Percentiles rank a stretch among this genome's conserved stretches.
These are phyloP conservation scores for Neofusicoccum parvum DNA, from an alignment of 2,329 filamentous ascomycete species.

Conservation along the genomic window DNA sequence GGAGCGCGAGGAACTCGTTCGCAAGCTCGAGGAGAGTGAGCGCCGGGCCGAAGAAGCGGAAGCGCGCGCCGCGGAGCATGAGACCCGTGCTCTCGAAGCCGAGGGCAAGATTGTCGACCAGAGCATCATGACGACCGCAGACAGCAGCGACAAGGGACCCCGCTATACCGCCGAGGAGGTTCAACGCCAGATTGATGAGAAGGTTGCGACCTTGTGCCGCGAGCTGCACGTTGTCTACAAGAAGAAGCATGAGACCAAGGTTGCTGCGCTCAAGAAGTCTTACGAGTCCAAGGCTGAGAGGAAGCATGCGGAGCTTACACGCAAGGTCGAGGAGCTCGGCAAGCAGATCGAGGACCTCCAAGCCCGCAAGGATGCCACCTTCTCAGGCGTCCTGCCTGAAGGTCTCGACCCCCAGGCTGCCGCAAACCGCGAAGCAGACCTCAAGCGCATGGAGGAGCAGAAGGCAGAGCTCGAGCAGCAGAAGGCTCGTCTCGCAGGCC, in stretches of 20 bases:
- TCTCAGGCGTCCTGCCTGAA: constrained; percentile 44
- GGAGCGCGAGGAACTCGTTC: constrained; percentile 79
- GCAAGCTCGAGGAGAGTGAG: constrained; percentile 73
- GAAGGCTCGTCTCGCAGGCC: constrained; percentile 72
- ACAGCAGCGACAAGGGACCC: constrained; percentile 33
- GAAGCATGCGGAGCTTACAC: constrained; percentile 77
- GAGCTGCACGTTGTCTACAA: constrained; percentile 95
- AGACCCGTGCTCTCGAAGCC: constrained; percentile 45
- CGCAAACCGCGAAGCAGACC: constrained; percentile 39
- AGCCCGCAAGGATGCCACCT: constrained; percentile 65
- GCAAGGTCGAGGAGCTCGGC: constrained; percentile 66
- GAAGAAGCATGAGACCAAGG: constrained; percentile 95
- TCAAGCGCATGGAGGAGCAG: constrained; percentile 60
- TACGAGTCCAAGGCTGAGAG: constrained; percentile 90
- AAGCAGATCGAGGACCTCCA: constrained; percentile 77
- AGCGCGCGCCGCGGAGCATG: constrained; percentile 72
- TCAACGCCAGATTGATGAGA: constrained; percentile 78
- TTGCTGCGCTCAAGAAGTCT: constrained; percentile 78
- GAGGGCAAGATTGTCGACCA: constrained; percentile 71
- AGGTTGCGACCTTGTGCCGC: constrained; percentile 71
- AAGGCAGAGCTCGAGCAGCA: constrained; percentile 70
- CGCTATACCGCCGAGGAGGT: constrained; percentile 46
- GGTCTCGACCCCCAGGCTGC: constrained; percentile 1
- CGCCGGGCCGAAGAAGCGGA: constrained; percentile 74
- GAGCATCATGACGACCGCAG: constrained; percentile 57